Conservation (phyloP, 345 rosid genomes). For the Anacardium occidentale region DNA sequence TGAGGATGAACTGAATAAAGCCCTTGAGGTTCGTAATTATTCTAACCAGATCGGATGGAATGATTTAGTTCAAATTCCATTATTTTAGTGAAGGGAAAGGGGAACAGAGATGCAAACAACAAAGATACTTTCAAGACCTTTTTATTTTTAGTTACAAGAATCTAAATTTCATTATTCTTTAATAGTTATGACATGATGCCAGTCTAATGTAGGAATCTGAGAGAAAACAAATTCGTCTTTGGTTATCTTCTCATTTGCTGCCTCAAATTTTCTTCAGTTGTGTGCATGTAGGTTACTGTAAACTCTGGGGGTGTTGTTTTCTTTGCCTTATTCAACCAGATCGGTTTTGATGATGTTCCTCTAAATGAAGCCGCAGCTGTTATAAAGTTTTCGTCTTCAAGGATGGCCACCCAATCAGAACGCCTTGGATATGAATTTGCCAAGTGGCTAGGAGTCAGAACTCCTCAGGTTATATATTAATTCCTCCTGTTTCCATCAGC, state of each 20-base stretch:
- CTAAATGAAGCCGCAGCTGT: conserved; percentile 90
- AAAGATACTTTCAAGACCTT: conserved; percentile 4
- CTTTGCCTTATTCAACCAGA: conserved; percentile 82
- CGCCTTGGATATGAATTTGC: conserved; percentile 99
- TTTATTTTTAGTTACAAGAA: neutral
- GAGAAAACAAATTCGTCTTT: neutral
- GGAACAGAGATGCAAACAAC: neutral
- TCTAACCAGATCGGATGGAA: too few species aligned
- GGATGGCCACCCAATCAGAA: conserved; percentile 99
- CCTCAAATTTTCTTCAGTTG: conserved; percentile 32
- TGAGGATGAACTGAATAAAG: conserved; percentile 86
- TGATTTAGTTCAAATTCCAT: neutral
- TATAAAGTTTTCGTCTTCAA: conserved; percentile 93
- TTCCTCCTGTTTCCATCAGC: conserved; percentile 16
- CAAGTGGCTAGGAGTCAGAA: conserved; percentile 84
- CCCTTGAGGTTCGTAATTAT: conserved; percentile 65
- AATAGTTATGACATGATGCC: conserved; percentile 1
- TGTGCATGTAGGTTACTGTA: conserved; percentile 71
- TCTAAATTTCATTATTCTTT: neutral
- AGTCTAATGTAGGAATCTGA: neutral
- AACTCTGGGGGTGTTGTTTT: conserved; percentile 99
- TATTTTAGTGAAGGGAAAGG: neutral
- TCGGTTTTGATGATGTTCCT: conserved; percentile 40
- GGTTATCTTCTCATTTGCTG: conserved; percentile 12
- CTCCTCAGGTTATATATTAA: conserved; percentile 73